Base-by-base conservation (phyloP, 2,329 filamentous ascomycete species). In the Diaporthe helianthi region DNA sequence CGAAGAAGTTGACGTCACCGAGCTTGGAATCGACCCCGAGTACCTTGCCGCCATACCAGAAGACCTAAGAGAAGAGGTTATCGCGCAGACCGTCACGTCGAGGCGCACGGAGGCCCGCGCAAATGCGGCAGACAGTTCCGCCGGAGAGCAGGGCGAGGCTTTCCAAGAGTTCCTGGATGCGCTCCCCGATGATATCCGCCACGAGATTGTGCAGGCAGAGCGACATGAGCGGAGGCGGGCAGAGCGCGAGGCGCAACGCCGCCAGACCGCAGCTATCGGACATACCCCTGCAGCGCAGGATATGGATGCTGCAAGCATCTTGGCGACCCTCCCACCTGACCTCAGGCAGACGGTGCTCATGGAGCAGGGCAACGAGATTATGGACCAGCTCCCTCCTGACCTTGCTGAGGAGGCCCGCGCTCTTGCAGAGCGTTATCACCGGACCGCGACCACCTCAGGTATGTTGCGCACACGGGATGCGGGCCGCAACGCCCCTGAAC, bases 1-100 rank as follows among this genome's bases (percentile, higher is more conserved):
- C 31, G 92, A 92, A 72, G 90, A 96, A 75, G 88, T 97, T 65
- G 96, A 99, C 78, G 96, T 99, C 60, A 99, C 96, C 0, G 93
- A 93, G 71, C 86, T 99, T 71, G 94, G 95, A 60, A 98, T 99
- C 74, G 96, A 99, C 77, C 88, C 92, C 19, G 94, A 97, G 68
- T 99, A 98, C 79, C 88, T 99, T 8, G 93, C 96, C 70, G 97
- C 95, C n/a, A 83, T 99, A n/a, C 96, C 96, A 0, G 96, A 99
- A 75, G 97, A 99, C 71, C 90, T 98, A 77, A 88, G 96, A 54
- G 95, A 98, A 79, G 96, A 99, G 78, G 96, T 99, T 60, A 93
- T 99, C 73, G 93, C 97, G 78, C 90, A 94, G 72, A 94, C 97
- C 70, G 88, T 97, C 72, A 93, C 92, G 65, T 90, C 93, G 73